phyloP scores from a whole-genome alignment of 495 filamentous ascomycete genomes.

The Penicillium longicatenatum region DNA sequence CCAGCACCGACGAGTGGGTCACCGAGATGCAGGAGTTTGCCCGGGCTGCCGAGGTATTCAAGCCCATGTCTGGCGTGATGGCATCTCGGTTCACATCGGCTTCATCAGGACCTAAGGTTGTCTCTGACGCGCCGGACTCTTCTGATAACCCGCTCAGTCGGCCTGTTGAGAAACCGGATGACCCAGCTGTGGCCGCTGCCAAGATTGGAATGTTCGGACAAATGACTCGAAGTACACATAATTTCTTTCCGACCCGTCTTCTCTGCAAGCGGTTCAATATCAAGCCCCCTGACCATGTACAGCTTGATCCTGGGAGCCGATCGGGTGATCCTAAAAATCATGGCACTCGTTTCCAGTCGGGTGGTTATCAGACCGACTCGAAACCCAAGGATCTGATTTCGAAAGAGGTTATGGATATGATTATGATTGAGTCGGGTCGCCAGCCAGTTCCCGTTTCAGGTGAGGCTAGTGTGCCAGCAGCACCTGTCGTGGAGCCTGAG shows the following conservation, averaged over 20 bases:
- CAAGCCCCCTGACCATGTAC: slow-evolving; percentile 70
- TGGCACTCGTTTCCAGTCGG: slow-evolving; percentile 38
- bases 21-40: slow-evolving; percentile 85
- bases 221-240: slow-evolving; percentile 71
- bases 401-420: slow-evolving; percentile 42
- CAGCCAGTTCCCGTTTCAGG: slow-evolving; percentile 18
- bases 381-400: slow-evolving; percentile 41
- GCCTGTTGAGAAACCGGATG: slow-evolving; percentile 63
- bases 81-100: slow-evolving; percentile 88
- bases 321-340: slow-evolving; percentile 22
- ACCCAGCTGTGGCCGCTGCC: slow-evolving; percentile 87
- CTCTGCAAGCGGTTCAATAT: slow-evolving; percentile 94
- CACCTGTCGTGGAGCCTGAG: slow-evolving; percentile 63
- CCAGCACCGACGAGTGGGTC: slow-evolving; percentile 72
- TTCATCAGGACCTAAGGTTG: slow-evolving; percentile 45
- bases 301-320: slow-evolving; percentile 54
- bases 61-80: slow-evolving; percentile 88
- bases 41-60: slow-evolving; percentile 88
- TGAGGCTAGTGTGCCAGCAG: slow-evolving; percentile 14
- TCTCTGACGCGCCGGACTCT: slow-evolving; percentile 44
- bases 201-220: slow-evolving; percentile 89
- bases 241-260: slow-evolving; percentile 80
- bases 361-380: slow-evolving; percentile 35
- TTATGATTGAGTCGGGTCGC: slow-evolving; percentile 35
- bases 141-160: slow-evolving; percentile 50